Evolutionary conservation across 805 yeast species (phyloP).

Genomic region (Kluyveromyces siamensis): DNA sequence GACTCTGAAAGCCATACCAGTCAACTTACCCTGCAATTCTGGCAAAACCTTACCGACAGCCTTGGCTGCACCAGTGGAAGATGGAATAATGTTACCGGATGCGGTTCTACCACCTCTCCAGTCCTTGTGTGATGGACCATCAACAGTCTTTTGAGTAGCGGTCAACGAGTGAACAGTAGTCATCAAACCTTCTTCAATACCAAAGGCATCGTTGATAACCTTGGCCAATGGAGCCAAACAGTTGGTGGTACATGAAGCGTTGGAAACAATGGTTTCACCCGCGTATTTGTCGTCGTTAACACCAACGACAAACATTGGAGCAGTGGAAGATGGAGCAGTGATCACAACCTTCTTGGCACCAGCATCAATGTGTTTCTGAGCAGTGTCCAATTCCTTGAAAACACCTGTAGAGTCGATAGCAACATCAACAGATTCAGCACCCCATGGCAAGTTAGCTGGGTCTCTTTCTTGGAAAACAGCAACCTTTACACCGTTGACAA

Average conservation of each 20-base stretch:
- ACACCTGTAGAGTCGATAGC: constrained; percentile 69
- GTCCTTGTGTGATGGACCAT: constrained; percentile 71
- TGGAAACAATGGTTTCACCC: constrained; percentile 51
- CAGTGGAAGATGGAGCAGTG: constrained; percentile 64
- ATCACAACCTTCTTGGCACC: constrained; percentile 69
- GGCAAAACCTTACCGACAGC: constrained; percentile 71
- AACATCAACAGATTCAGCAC: constrained; percentile 48
- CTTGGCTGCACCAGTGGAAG: constrained; percentile 72
- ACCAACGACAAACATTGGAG: constrained; percentile 69
- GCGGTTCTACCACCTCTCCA: constrained; percentile 80
- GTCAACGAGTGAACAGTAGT: constrained; percentile 67
- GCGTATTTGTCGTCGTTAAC: constrained; percentile 55
- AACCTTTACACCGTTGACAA: constrained; percentile 44
- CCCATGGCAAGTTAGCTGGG: constrained; percentile 65
- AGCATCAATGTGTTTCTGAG: constrained; percentile 60
- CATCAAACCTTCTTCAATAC: constrained; percentile 68
- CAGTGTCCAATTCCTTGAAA: constrained; percentile 55
- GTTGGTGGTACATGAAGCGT: constrained; percentile 69
- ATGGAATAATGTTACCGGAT: constrained; percentile 66
- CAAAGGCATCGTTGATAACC: constrained; percentile 55
- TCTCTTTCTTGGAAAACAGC: constrained; percentile 55
- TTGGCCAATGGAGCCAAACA: constrained; percentile 69
- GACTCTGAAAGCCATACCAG: constrained; percentile 68
- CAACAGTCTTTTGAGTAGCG: constrained; percentile 67
- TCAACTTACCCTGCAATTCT: constrained; percentile 60